Evolutionary conservation across 306 rosid genomes (phyloP).

Genomic region (Cyclanthera cordifolia): DNA sequence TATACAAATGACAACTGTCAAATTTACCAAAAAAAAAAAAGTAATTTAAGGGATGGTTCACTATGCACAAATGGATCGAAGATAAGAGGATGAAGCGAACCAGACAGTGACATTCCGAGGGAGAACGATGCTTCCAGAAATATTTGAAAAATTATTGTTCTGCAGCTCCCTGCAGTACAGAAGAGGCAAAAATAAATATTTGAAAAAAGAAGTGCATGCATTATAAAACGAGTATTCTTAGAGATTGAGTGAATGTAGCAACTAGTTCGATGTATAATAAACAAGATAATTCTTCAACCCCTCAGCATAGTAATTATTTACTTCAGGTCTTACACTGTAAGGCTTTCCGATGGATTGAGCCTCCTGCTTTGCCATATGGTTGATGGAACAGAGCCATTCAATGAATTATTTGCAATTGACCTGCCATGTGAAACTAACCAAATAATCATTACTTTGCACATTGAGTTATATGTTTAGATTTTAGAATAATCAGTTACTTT

Average conservation of each 20-base stretch:
- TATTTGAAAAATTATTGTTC: slow-evolving; percentile 39
- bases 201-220: slow-evolving; percentile 3
- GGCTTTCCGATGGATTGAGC: slow-evolving; percentile 23
- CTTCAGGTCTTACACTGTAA: slow-evolving; percentile 49
- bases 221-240: background rate
- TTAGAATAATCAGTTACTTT: slow-evolving; percentile 3
- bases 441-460: background rate
- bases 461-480: background rate
- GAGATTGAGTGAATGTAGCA: background rate
- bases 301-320: slow-evolving; percentile 9
- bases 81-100: slow-evolving; percentile 39
- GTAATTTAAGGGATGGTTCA: background rate
- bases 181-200: slow-evolving; percentile 19
- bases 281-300: background rate
- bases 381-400: slow-evolving; percentile 55
- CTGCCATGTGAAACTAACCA: slow-evolving; percentile 35
- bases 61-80: background rate
- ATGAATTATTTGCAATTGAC: slow-evolving; percentile 69
- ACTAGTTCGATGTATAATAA: background rate
- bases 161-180: slow-evolving; percentile 60
- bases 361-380: slow-evolving; percentile 50
- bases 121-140: slow-evolving; percentile 38
- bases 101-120: slow-evolving; percentile 61
- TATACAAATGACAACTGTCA: background rate
- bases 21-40: background rate